Base-by-base conservation (phyloP, 2,329 filamentous ascomycete species). In the Decorospora gaudefroyi region DNA sequence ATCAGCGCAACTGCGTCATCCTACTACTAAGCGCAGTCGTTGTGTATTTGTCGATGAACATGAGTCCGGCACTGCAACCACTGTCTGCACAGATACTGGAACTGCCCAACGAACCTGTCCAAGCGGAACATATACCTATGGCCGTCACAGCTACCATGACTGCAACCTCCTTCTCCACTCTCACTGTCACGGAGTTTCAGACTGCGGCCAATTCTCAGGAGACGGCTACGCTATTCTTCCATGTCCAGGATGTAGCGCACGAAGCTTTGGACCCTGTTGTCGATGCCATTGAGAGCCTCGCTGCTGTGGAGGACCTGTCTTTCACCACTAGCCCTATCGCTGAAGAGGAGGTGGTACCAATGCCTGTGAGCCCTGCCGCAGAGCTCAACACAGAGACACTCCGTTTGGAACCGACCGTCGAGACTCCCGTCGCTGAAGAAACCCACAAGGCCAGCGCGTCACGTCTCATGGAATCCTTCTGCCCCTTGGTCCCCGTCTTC, bases 1-100 rank as follows among this genome's bases (percentile, higher is more conserved):
- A 84, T 52, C 71, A 72, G 31, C 73, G 76, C 25, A 84, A 83
- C 55, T 65, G 81, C 8, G 67, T 73, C 12, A 75, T 82, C 22
- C 63, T 73, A 6, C 46, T 77, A 4, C 65, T 83, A 3, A 71
- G 70, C 29, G 43, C 71, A 10, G 46, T 77, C 4, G 69, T 78
- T 4, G 48, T 75, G 1, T 71, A 75, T 47, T 62, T 78, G 17
- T 44, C 60, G 13, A 60, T 61, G 53, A 62, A 60, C 37, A 57
- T 61, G 36, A 40, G 46, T 23, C 45, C 55, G 9, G 38, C 39
- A 12, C 39, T 21, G 9, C 38, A 44, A 25, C 51, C 37, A 29
- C 43, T 34, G 21, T 41, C 46, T 28, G 22, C 46, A 1, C 38
- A 45, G 17, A 33, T 35, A 16, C 35, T 37, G n/a, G 41, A 44